Conservation (phyloP, 2,329 filamentous ascomycete genomes). For the Dactylonectria macrodidyma region DNA sequence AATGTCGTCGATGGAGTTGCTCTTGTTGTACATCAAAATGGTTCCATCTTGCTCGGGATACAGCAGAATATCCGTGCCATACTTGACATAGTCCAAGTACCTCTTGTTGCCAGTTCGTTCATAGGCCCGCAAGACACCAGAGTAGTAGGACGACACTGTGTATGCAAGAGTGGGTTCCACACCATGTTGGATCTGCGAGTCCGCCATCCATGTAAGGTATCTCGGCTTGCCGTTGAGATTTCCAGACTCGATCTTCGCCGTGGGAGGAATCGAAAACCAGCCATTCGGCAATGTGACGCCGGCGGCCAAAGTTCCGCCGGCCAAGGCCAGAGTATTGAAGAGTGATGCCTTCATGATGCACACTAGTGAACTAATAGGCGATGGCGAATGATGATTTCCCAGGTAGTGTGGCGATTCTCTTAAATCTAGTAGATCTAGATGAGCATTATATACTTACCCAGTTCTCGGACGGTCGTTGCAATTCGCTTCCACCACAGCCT, state of each 20-base stretch:
- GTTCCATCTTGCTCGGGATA: slow-evolving; percentile 43
- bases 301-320: slow-evolving; percentile 14
- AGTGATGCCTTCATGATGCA: slow-evolving; percentile 19
- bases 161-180: slow-evolving; percentile 46
- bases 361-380: background rate
- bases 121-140: slow-evolving; percentile 33
- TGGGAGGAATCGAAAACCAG: slow-evolving; percentile 36
- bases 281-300: slow-evolving; percentile 26
- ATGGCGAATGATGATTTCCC: no score
- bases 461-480: background rate
- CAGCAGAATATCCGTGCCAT: slow-evolving; percentile 39
- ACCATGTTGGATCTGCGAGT: slow-evolving; percentile 47
- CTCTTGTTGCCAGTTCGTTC: slow-evolving; percentile 42
- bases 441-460: background rate
- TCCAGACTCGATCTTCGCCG: slow-evolving; percentile 25
- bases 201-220: slow-evolving; percentile 48
- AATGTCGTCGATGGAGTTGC: slow-evolving; percentile 39
- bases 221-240: slow-evolving; percentile 36
- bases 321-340: background rate
- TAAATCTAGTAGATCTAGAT: background rate
- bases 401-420: background rate
- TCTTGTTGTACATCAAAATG: slow-evolving; percentile 38
- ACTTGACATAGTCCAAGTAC: slow-evolving; percentile 46
- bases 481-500: background rate
- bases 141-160: slow-evolving; percentile 40